Base-by-base conservation (phyloP, 192 early-diverging fungal genomes). In the Backusella macrospora region DNA sequence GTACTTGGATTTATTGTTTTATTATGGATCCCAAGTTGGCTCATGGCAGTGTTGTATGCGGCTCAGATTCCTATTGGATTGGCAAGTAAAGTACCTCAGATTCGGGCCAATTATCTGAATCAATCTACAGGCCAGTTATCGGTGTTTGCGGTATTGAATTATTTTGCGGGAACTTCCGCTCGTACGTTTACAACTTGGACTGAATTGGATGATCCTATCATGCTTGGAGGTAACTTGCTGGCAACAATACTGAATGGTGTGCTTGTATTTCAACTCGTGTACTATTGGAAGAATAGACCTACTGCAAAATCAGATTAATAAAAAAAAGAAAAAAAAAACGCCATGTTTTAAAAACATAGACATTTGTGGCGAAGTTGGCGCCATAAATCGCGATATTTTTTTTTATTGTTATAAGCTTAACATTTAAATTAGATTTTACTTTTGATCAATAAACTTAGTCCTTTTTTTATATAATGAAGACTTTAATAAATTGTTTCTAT, bases 181-280 rank as follows among this genome's bases (percentile, higher is more conserved):
- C 88, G 98, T 68, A 84, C 98, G 4, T 95, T 92, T 75, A 99
- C 98, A 6, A 98, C 98, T 8, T 69, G 96, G 74, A 91, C 93
- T 37, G 96, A 99, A 81, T 86, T 98, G 8, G 86, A 96, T 68
- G 96, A 98, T 78, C 79, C 84, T 15, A 76, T 94, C 15, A 86
- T 99, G 73, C 80, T 99, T 23, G 72, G 84, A 9, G 90, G 92
- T 49, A 87, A 84, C 49, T 59, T 94, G 6, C 74, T 93, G 64
- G 93, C 94, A 18, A 86, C 89, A 1, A 52, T 84, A 18, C 86
- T 97, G 64, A 98, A 99, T 79, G 89, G 82, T 34, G 74, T 96
- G 18, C 76, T 98, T 43, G 87, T 92, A n/a, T 70, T 86, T 0
- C 96, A 98, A 81, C 87, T 96, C 83, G 65, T 93, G 52, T 82